Base-by-base conservation (phyloP, 306 rosid genomes). In the Castanopsis chinensis region DNA sequence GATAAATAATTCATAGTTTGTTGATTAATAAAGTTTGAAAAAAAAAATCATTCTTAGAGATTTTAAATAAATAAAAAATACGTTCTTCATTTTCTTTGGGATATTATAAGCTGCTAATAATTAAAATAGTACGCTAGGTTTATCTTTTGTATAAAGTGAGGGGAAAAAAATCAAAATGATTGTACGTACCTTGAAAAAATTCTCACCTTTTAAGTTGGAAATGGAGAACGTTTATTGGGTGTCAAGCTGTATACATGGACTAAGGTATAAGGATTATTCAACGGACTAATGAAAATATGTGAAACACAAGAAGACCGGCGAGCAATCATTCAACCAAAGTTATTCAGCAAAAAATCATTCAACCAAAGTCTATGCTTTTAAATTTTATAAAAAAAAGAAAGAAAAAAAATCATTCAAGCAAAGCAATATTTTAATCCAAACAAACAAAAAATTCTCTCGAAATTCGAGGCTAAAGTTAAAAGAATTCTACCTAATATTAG, bases 381-480 rank as follows among this genome's bases (percentile, higher is more conserved):
- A 8, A 41, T 41, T 41, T 41, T 41, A 41, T 41, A 11, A 41
- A 41, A 41, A 41, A 41, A 41, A 41, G 43, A 37, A 37, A 37
- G 43, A 6, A 9, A 1, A 37, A 37, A 37, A 35, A 37, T 33
- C n/a, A 63, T 54, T 83, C 75, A 63, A 72, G 37, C 12, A 49
- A 59, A 63, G 35, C 9, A 72, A 30, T 54, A 73, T 75, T 85
- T 72, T 76, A 81, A 72, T 53, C 82, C 63, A 89, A 32, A 35
- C 76, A 89, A 89, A 86, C 85, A 85, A 89, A 76, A 82, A 82
- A 81, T 84, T 86, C 86, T 81, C 88, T 84, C 80, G 77, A 79
- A 82, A 75, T 88, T 85, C 86, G 12, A 60, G 82, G 86, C 72
- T 61, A 69, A 76, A 83, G 87, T 88, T 86, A 79, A 72, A 72